Evolutionary conservation across 495 filamentous ascomycete genomes (phyloP).

Genomic region (Aspergillus mulundensis): DNA sequence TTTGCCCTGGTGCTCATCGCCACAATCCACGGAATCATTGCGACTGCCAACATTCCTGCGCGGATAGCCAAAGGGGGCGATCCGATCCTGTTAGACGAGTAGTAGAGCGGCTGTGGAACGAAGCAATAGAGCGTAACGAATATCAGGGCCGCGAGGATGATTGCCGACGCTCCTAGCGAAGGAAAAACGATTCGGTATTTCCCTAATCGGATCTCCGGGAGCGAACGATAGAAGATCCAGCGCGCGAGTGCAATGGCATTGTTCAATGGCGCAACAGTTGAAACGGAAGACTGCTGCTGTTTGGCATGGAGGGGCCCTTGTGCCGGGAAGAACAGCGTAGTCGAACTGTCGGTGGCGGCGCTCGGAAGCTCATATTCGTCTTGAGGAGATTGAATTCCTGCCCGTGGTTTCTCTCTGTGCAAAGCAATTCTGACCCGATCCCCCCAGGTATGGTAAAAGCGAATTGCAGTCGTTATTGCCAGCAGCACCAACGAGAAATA

Average conservation of each 20-base stretch:
- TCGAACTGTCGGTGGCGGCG: constrained; percentile 62
- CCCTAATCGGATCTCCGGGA: constrained; percentile 64
- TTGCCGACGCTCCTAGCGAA: constrained; percentile 62
- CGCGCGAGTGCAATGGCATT: constrained; percentile 70
- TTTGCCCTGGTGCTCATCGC: constrained; percentile 90
- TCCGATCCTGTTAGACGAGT: constrained; percentile 73
- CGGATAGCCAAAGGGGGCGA: constrained; percentile 88
- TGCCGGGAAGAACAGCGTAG: constrained; percentile 69
- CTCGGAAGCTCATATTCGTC: constrained; percentile 65
- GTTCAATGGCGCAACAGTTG: constrained; percentile 67
- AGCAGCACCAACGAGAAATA: constrained; percentile 77
- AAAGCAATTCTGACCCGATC: constrained; percentile 83
- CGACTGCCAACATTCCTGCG: constrained; percentile 88
- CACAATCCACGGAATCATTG: constrained; percentile 92
- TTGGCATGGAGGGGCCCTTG: constrained; percentile 37
- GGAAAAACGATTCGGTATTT: constrained; percentile 66
- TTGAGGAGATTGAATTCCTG: constrained; percentile 54
- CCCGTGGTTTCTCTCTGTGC: constrained; percentile 66
- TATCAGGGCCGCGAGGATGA: constrained; percentile 59
- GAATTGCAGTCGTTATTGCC: constrained; percentile 55
- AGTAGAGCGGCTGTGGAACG: constrained; percentile 79
- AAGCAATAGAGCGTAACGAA: constrained; percentile 81
- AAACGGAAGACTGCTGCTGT: constrained; percentile 62
- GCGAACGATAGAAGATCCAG: constrained; percentile 81
- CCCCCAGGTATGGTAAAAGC: constrained; percentile 79